Percentiles rank a stretch among this genome's conserved stretches.
phyloP scores from a whole-genome alignment of 2,329 filamentous ascomycete genomes.

The Paracorniculantispora psalliotae region DNA sequence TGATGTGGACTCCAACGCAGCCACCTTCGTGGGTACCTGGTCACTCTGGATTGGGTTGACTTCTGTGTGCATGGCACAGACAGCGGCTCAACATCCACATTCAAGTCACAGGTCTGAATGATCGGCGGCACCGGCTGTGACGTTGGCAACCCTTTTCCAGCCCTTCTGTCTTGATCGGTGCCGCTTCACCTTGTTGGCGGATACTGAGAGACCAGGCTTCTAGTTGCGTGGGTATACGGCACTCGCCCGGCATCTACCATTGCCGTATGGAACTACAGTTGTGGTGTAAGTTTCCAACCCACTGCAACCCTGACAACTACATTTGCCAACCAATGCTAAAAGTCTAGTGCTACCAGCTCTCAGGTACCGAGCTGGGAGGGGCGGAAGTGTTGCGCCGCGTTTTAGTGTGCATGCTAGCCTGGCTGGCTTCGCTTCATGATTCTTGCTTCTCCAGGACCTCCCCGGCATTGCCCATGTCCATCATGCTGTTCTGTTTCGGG shows the following conservation, averaged over 20 bases:
- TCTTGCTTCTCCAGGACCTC: not conserved
- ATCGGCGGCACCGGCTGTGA: not conserved
- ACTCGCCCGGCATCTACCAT: not conserved
- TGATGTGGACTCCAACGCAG: not conserved
- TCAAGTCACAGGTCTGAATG: constrained; percentile 6
- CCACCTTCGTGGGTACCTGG: constrained; percentile 1
- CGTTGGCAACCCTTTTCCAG: not conserved
- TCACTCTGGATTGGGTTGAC: constrained; percentile 1
- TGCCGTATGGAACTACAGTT: not conserved
- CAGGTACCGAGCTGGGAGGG: not conserved
- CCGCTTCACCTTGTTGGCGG: not conserved
- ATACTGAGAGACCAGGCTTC: too few relatives aligned
- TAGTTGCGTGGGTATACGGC: too few relatives aligned
- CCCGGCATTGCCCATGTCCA: not conserved
- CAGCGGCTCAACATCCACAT: constrained; percentile 7
- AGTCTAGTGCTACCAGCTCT: not conserved
- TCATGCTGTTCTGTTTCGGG: not conserved
- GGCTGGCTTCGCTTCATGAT: not conserved
- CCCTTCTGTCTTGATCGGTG: not conserved
- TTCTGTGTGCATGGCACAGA: constrained; percentile 5
- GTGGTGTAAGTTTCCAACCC: not conserved
- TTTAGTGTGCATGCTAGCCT: constrained; percentile 1
- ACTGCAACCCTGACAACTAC: not conserved
- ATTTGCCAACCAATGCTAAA: not conserved
- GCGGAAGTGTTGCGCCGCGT: not conserved